phyloP scores from a whole-genome alignment of 1,139 yeast genomes.

The Arxiozyma telluris region DNA sequence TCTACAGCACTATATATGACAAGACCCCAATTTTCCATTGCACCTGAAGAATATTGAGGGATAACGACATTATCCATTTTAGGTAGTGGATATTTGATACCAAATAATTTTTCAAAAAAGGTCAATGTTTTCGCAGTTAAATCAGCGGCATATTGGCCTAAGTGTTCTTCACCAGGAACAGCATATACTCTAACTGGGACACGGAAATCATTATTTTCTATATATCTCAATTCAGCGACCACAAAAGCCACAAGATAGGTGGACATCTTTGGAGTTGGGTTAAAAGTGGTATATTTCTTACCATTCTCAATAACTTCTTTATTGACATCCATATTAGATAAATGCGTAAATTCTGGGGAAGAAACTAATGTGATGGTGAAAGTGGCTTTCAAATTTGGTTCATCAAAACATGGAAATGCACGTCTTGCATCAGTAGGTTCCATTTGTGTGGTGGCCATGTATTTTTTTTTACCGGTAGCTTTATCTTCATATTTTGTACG shows the following conservation, averaged over 20 bases:
- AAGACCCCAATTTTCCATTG: conserved; percentile 90
- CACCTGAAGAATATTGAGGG: conserved; percentile 77
- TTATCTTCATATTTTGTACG: conserved; percentile 61
- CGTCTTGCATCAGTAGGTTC: conserved; percentile 82
- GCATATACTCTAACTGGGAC: conserved; percentile 78
- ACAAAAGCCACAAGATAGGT: conserved; percentile 76
- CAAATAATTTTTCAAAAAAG: conserved; percentile 64
- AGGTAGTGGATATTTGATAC: conserved; percentile 67
- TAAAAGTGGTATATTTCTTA: conserved; percentile 48
- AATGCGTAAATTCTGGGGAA: conserved; percentile 49
- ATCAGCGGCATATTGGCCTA: conserved; percentile 60
- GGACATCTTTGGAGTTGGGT: conserved; percentile 68
- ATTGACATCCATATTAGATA: conserved; percentile 66
- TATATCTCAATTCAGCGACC: conserved; percentile 68
- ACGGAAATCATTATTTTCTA: conserved; percentile 57
- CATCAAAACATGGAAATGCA: conserved; percentile 79
- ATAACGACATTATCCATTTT: conserved; percentile 78
- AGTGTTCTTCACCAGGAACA: conserved; percentile 59
- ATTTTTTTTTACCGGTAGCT: conserved; percentile 50
- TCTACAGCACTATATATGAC: conserved; percentile 78
- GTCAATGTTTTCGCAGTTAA: conserved; percentile 69
- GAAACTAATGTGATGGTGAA: conserved; percentile 55
- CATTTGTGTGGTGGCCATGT: conserved; percentile 73
- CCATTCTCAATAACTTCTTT: conserved; percentile 38
- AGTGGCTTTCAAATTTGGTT: conserved; percentile 68